A percentile compares a stretch with the other conserved stretches of the same genome.
phyloP scores from a whole-genome alignment of 140 eudicot species.

The Flaveria floridana region DNA sequence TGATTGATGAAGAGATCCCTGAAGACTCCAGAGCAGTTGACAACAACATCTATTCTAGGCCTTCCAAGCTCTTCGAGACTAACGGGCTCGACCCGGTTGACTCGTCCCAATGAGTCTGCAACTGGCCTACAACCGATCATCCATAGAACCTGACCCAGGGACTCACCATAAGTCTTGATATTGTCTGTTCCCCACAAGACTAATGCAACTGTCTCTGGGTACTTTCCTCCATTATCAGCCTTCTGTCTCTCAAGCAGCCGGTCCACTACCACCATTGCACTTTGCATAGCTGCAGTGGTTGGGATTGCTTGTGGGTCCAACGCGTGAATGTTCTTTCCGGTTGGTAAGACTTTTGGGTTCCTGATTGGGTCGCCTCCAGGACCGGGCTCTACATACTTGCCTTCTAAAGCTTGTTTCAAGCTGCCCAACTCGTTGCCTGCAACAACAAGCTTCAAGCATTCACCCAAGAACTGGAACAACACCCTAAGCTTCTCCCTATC shows the following conservation, averaged over 20 bases:
- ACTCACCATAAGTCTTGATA: conserved; percentile 96
- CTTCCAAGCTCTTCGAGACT: conserved; percentile 99
- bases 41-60: conserved; percentile 98
- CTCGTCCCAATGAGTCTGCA: conserved; percentile 86
- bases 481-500: conserved; percentile 84
- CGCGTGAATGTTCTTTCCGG: conserved; percentile 98
- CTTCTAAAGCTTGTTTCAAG: conserved; percentile 90
- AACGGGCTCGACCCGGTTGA: conserved; percentile 80
- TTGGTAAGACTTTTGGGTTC: conserved; percentile 95
- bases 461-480: conserved; percentile 67
- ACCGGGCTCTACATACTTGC: conserved; percentile 94
- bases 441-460: conserved; percentile 80
- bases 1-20: conserved; percentile 95
- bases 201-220: conserved; percentile 92
- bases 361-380: conserved; percentile 99
- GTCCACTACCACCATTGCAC: conserved; percentile 93
- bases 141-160: conserved; percentile 95
- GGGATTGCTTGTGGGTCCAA: conserved; percentile 98
- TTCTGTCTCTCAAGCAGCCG: conserved; percentile 94
- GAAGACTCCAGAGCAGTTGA: conserved; percentile 98
- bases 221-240: conserved; percentile 92
- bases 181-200: conserved; percentile 99
- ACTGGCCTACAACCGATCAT: conserved; percentile 92
- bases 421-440: conserved; percentile 93
- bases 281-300: conserved; percentile 93